phyloP scores from a whole-genome alignment of 2,329 filamentous ascomycete genomes.

The Penicillium rolfsii region DNA sequence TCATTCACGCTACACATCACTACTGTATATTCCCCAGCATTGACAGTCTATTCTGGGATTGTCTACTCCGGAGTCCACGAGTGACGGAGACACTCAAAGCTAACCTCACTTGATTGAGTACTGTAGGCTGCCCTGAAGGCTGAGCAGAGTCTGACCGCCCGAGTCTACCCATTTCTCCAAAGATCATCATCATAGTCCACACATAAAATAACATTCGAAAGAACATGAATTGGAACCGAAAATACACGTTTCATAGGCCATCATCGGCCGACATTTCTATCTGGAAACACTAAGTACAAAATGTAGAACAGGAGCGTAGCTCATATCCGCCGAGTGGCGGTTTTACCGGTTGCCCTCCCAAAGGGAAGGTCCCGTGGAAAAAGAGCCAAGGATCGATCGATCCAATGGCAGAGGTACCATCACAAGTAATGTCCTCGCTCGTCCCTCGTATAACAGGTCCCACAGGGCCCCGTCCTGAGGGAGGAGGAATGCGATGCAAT shows the following conservation, averaged over 20 bases:
- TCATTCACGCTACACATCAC: not conserved
- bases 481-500: slow-evolving; percentile 2
- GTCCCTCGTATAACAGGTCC: not conserved
- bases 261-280: slow-evolving; percentile 23
- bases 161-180: not conserved
- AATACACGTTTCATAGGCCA: slow-evolving; percentile 22
- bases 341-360: slow-evolving; percentile 6
- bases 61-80: not conserved
- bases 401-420: slow-evolving; percentile 5
- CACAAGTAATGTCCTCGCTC: not conserved
- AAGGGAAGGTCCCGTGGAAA: not conserved
- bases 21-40: not conserved
- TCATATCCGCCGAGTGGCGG: slow-evolving; percentile 24
- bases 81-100: not conserved
- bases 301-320: slow-evolving; percentile 25
- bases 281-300: slow-evolving; percentile 21
- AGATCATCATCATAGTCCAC: not conserved
- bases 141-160: not conserved
- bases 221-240: not conserved
- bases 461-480: not conserved
- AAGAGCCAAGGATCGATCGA: slow-evolving; percentile 6
- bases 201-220: not conserved
- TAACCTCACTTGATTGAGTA: not conserved
- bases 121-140: not conserved
- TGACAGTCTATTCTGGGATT: not conserved